Conservation (phyloP, 2,329 filamentous ascomycete species). For the Alternaria alternata region DNA sequence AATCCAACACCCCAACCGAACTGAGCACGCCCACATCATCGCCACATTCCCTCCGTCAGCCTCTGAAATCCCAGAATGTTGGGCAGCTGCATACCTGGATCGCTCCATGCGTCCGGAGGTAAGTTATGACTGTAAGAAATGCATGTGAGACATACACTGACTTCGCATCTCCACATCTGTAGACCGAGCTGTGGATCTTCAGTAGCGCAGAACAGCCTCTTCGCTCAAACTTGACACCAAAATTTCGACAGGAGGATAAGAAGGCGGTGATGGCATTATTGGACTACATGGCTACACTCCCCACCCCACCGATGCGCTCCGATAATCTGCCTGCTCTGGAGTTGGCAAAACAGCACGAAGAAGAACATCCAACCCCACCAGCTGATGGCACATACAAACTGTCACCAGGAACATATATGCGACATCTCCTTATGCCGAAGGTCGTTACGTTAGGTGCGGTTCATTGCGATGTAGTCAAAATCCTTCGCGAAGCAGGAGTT, state of each 20-base stretch:
- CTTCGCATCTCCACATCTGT: too few relatives aligned
- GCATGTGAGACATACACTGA: too few relatives aligned
- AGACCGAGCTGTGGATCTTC: slow-evolving; percentile 71
- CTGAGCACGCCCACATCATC: slow-evolving; percentile 44
- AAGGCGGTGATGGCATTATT: slow-evolving; percentile 41
- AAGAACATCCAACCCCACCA: slow-evolving; percentile 34
- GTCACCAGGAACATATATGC: slow-evolving; percentile 36
- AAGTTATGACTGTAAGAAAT: too few relatives aligned
- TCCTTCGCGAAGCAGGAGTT: slow-evolving; percentile 32
- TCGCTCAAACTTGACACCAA: slow-evolving; percentile 21
- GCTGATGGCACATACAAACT: slow-evolving; percentile 28
- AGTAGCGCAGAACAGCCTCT: slow-evolving; percentile 37
- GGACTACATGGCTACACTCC: slow-evolving; percentile 38
- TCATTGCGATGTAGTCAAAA: slow-evolving; percentile 42
- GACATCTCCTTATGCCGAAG: slow-evolving; percentile 42
- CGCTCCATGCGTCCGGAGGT: slow-evolving; percentile 64
- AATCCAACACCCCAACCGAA: slow-evolving; percentile 65
- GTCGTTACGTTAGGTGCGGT: slow-evolving; percentile 57
- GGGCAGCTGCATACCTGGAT: slow-evolving; percentile 69
- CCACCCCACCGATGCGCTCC: slow-evolving; percentile 37
- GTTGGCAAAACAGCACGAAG: slow-evolving; percentile 40
- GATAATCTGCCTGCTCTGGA: slow-evolving; percentile 36
- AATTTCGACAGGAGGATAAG: slow-evolving; percentile 39
- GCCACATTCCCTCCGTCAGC: slow-evolving; percentile 48
- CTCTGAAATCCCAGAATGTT: slow-evolving; percentile 46